phyloP scores from a whole-genome alignment of 331 rosid species.

The Telfairia occidentalis region DNA sequence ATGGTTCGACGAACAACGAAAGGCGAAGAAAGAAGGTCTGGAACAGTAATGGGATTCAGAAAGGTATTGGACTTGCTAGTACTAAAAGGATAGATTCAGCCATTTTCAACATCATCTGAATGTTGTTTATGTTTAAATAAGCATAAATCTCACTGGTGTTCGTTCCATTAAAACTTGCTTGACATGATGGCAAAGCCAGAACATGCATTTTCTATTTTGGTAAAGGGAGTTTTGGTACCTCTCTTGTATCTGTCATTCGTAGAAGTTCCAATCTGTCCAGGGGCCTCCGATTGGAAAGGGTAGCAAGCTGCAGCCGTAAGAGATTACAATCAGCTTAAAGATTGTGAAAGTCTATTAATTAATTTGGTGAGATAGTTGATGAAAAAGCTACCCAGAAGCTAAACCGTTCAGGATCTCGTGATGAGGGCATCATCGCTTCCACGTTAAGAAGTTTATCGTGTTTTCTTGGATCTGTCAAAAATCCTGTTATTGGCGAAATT shows the following conservation, averaged over 20 bases:
- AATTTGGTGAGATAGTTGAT: not conserved
- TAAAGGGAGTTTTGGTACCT: conserved; percentile 38
- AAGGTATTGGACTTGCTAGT: not conserved
- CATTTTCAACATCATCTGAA: not conserved
- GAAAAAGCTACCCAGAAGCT: conserved; percentile 77
- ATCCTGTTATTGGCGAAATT: not conserved
- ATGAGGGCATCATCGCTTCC: conserved; percentile 74
- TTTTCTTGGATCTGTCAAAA: conserved; percentile 59
- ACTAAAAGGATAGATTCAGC: not conserved
- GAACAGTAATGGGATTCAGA: not conserved
- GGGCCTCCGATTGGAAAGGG: conserved; percentile 71
- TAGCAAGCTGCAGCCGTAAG: conserved; percentile 46
- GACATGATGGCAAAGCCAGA: not conserved
- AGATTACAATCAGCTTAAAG: not conserved
- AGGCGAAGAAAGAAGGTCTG: not conserved
- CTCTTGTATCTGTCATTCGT: conserved; percentile 56
- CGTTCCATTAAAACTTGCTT: not conserved
- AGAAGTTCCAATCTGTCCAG: conserved; percentile 74
- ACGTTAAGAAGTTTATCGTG: conserved; percentile 55
- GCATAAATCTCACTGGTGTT: not conserved
- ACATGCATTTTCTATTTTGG: not conserved
- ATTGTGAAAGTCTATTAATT: not conserved
- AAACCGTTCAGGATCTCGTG: conserved; percentile 73
- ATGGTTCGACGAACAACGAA: not conserved
- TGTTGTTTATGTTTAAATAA: not conserved